A percentile compares a stretch with the other conserved stretches of the same genome.
phyloP scores from a whole-genome alignment of 1,284 basidiomycete genomes.

The Pseudozyma sp. region DNA sequence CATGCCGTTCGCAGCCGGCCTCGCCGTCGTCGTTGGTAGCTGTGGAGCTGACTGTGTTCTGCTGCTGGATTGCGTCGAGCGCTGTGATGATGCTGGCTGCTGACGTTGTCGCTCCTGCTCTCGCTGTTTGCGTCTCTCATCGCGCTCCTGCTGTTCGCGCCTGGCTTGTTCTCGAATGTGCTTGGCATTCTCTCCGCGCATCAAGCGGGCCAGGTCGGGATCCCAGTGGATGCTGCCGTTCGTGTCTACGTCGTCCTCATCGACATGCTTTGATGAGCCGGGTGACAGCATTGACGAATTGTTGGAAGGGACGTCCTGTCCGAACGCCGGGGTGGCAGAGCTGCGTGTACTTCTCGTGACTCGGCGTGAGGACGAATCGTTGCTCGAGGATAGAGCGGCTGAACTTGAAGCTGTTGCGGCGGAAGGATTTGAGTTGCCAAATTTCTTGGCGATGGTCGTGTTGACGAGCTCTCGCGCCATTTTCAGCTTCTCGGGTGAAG shows the following conservation, averaged over 20 bases:
- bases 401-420: slow-evolving; percentile 3
- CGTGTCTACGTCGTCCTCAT: slow-evolving; percentile 5
- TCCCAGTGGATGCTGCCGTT: slow-evolving; percentile 40
- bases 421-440: slow-evolving; percentile 1
- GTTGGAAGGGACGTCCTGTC: slow-evolving; percentile 4
- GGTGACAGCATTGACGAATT: not conserved
- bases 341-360: slow-evolving; percentile 12
- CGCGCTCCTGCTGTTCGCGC: slow-evolving; percentile 30
- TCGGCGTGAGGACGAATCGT: not conserved
- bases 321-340: slow-evolving; percentile 20
- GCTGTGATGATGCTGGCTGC: slow-evolving; percentile 14
- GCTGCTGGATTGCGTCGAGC: not conserved
- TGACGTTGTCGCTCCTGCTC: slow-evolving; percentile 15
- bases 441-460: slow-evolving; percentile 24
- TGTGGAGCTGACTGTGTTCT: slow-evolving; percentile 22
- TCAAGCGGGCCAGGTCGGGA: slow-evolving; percentile 51
- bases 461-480: slow-evolving; percentile 41
- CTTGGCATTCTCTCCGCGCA: slow-evolving; percentile 47
- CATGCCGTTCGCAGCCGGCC: not conserved
- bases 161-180: slow-evolving; percentile 50
- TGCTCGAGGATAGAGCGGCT: not conserved
- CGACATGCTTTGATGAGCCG: not conserved
- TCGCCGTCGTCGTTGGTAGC: slow-evolving; percentile 3
- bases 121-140: slow-evolving; percentile 21
- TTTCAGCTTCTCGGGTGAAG: slow-evolving; percentile 28